These are phyloP conservation scores for Hanseniaspora clermontiae DNA, from an alignment of 805 yeast species.

Conservation along the genomic window DNA sequence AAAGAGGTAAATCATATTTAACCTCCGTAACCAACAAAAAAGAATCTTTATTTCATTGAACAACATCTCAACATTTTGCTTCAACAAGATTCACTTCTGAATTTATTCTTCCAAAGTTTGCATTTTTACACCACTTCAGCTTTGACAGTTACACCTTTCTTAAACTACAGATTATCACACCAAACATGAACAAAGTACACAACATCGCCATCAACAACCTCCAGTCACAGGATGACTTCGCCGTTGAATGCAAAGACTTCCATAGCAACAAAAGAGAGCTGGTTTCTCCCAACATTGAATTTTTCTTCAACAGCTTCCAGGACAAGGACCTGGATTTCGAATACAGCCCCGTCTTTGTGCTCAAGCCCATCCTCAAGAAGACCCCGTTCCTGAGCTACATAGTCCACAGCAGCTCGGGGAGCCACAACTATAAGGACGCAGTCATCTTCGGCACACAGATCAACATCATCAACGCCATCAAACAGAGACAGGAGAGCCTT, in stretches of 20 bases:
- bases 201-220: neutral
- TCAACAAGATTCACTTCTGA: too few relatives aligned
- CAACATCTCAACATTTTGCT: too few relatives aligned
- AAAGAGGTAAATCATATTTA: too few relatives aligned
- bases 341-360: neutral
- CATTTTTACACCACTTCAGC: too few relatives aligned
- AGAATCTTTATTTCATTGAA: too few relatives aligned
- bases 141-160: too few relatives aligned
- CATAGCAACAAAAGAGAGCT: neutral
- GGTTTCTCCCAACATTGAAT: slow-evolving; percentile 5
- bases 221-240: neutral
- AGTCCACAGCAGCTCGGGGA: slow-evolving; percentile 5
- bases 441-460: slow-evolving; percentile 14
- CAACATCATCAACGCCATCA: slow-evolving; percentile 11
- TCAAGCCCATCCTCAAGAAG: slow-evolving; percentile 1
- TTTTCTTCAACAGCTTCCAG: neutral
- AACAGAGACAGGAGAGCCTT: neutral
- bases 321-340: neutral
- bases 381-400: slow-evolving; percentile 1
- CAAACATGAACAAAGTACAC: neutral
- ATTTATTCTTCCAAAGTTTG: too few relatives aligned
- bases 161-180: neutral
- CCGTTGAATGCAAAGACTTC: neutral
- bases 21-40: too few relatives aligned
- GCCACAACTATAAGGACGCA: slow-evolving; percentile 2